Base-by-base conservation (phyloP, 345 rosid species). In the Populus nigra region DNA sequence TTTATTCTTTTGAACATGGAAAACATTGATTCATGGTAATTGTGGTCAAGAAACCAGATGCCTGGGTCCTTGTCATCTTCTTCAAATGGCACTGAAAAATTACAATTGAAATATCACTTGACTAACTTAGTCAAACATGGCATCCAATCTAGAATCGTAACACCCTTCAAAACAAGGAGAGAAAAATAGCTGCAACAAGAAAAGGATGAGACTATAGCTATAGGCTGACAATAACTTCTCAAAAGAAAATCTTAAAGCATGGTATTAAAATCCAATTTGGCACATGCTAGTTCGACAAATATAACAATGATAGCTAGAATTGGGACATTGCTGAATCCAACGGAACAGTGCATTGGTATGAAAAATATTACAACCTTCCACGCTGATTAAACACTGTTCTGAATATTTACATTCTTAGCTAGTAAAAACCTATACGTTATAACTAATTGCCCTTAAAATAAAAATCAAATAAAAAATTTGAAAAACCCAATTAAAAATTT, bases 21-120 rank as follows among this genome's bases (percentile, higher is more conserved):
- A 83, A 88, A 93, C 99, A 96, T 92, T 0, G 98, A 86, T 79
- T 92, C 99, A 49, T 93, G 99, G 88, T 96, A 96, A 82, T 93
- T 96, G 84, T 93, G 98, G 88, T 96, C 97, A 76, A 96, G 90
- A 86, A 93, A 96, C 99, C 98, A 96, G 16, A 96, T 93, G 82
- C 92, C 85, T 4, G 96, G 76, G 76, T 93, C 98, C 82, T 91
- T 96, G 41, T 93, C 98, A 78, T 96, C 99, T 84, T 96, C 99
- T 84, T 96, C 99, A 62, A 93, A 93, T 9, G 99, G 99, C 76
- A 96, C 97, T 96, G 89, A 69, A 76, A 83, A 78, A 23, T 33
- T 4, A 35, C 59, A 43, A 70, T 74, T 43, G 55, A 73, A 38
- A 72, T 41, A 29, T n/a, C 13, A 25, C 31, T 74, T 36, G 23